Conservation (phyloP, 768 basidiomycete species). For the Auricularia sp. region DNA sequence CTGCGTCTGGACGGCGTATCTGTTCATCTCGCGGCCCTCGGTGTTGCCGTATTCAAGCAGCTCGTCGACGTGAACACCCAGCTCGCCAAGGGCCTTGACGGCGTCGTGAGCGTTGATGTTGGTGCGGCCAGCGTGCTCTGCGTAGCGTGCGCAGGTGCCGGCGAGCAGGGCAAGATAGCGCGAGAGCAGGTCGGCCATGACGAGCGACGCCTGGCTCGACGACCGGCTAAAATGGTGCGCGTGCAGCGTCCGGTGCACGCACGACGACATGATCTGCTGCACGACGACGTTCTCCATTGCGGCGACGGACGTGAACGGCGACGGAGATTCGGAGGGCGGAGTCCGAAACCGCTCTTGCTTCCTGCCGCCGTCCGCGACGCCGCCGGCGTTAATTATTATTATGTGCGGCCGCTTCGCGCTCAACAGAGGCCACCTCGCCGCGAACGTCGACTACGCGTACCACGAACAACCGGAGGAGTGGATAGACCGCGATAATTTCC, state of each 20-base stretch:
- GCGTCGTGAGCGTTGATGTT: slow-evolving; percentile 50
- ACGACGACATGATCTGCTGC: not conserved
- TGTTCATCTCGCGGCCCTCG: slow-evolving; percentile 46
- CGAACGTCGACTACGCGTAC: slow-evolving; percentile 3
- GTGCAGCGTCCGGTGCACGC: slow-evolving; percentile 44
- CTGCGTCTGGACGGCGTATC: slow-evolving; percentile 49
- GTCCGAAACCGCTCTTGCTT: not conserved
- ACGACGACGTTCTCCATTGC: not conserved
- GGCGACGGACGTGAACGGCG: not conserved
- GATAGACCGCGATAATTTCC: slow-evolving; percentile 48
- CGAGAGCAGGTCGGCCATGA: slow-evolving; percentile 65
- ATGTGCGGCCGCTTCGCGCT: slow-evolving; percentile 64
- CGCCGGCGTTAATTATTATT: slow-evolving; percentile 31
- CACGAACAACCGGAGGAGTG: slow-evolving; percentile 43
- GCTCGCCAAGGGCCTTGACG: slow-evolving; percentile 56
- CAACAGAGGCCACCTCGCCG: not conserved
- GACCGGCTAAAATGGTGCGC: slow-evolving; percentile 69
- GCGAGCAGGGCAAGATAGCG: slow-evolving; percentile 62
- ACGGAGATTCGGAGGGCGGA: not conserved
- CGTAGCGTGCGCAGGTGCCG: slow-evolving; percentile 58
- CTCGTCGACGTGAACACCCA: slow-evolving; percentile 64
- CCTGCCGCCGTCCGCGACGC: slow-evolving; percentile 35
- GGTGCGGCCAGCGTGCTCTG: slow-evolving; percentile 63
- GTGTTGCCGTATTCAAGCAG: slow-evolving; percentile 52
- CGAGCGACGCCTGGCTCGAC: slow-evolving; percentile 58